Evolutionary conservation across 192 early-diverging fungal genomes (phyloP), one percentile per base, ranked within the genome.

Genomic region (Dissophora ornata): DNA sequence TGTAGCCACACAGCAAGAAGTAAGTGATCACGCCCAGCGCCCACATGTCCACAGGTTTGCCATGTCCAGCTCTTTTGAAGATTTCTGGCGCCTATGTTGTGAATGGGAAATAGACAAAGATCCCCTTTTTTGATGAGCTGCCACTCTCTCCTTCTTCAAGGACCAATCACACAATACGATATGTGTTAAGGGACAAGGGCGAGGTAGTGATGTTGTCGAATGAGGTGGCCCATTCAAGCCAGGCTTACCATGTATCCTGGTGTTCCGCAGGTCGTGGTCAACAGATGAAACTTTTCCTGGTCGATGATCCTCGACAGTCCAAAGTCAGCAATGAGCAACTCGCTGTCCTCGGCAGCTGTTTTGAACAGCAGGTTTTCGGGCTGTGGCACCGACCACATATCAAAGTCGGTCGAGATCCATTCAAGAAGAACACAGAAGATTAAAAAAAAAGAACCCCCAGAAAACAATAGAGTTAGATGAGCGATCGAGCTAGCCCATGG

Each of bases 21-120:
- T 87, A 95, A 0, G 91, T 82, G 56, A 93, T 89, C 13, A 92
- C 89, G 46, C 92, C 92, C 38, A 91, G 81, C 1, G 91, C 91
- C 93, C 93, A 94, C 86, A 94, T 86, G 42, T 93, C 91, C 15
- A 94, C 91, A n/a, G 90, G 87, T 67, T 86, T 88, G 28, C 90
- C 91, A 44, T 95, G 87, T 2, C 89, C 89, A 0, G 65, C 62
- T 36, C 86, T 89, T 57, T 79, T 73, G 29, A 82, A 85, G 51
- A 88, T 88, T 48, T 88, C 86, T 10, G 86, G 86, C 7, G 84
- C 86, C 86, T 87, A 79, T 21, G 8, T 40, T 28, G 30, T 22
- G 63, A 38, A 9, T 26, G 25, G n/a, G 7, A 67, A 61, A 38
- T 6, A 25, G 26, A 51, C 0, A 29, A 28, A 1, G 25, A 49